These are phyloP conservation scores for Trapa incisa DNA, from an alignment of 345 rosid genomes.

Conservation along the genomic window DNA sequence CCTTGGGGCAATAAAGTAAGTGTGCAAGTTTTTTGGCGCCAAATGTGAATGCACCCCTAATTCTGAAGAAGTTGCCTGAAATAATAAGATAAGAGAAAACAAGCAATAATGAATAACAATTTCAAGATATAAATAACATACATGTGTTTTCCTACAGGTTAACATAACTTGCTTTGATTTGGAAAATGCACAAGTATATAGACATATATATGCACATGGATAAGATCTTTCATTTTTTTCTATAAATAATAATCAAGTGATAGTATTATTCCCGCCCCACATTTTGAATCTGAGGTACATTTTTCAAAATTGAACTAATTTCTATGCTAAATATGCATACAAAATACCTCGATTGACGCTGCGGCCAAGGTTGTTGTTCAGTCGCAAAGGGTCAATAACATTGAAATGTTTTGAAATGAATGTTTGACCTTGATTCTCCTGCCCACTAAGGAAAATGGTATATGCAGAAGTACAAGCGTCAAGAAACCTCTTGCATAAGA, in stretches of 20 bases:
- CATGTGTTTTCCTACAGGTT: neutral
- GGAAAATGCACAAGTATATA: neutral
- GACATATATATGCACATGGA: too few species aligned
- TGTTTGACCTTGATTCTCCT: conserved; percentile 67
- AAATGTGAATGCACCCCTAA: conserved; percentile 96
- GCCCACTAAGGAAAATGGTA: conserved; percentile 51
- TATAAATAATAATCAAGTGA: too few species aligned
- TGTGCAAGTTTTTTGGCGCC: conserved; percentile 88
- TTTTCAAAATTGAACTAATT: too few species aligned
- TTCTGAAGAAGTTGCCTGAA: conserved; percentile 94
- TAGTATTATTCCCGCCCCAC: too few species aligned
- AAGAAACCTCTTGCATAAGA: conserved; percentile 55
- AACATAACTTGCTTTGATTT: neutral
- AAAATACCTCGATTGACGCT: conserved; percentile 88
- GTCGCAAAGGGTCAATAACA: conserved; percentile 93
- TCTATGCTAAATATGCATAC: neutral
- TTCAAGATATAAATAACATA: neutral
- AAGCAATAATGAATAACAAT: neutral
- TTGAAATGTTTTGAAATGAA: conserved; percentile 86
- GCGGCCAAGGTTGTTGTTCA: conserved; percentile 99
- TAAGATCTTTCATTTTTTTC: too few species aligned
- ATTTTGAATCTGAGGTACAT: too few species aligned
- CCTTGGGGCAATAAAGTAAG: conserved; percentile 75
- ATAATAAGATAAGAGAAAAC: conserved; percentile 7
- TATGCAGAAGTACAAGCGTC: conserved; percentile 62